Evolutionary conservation across 2,329 filamentous ascomycete species (phyloP).

Genomic region (Pseudogymnoascus sp.): DNA sequence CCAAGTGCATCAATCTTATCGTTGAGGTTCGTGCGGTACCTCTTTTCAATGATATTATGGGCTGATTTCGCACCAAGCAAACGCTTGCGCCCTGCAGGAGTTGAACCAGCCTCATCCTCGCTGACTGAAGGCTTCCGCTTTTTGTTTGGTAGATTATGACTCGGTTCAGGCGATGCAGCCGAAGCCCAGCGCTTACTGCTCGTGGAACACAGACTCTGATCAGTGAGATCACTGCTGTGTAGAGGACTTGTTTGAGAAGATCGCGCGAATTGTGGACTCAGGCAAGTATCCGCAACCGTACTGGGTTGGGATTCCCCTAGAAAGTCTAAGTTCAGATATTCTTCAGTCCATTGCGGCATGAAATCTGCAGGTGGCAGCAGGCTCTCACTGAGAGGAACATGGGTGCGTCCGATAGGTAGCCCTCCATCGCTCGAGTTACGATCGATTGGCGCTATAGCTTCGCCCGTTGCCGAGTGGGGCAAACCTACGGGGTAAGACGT

Average conservation of each 20-base stretch:
- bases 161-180: background rate
- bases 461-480: background rate
- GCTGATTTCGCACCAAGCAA: constrained; percentile 14
- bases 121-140: constrained; percentile 27
- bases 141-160: background rate
- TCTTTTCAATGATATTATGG: constrained; percentile 15
- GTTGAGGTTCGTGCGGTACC: constrained; percentile 21
- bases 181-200: background rate
- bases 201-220: background rate
- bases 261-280: background rate
- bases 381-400: background rate
- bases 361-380: background rate
- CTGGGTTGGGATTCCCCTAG: background rate
- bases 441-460: background rate
- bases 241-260: background rate
- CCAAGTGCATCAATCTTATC: constrained; percentile 17
- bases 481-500: background rate
- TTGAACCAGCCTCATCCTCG: constrained; percentile 19
- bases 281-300: background rate
- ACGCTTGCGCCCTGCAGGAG: background rate
- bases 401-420: background rate
- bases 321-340: background rate
- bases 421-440: background rate
- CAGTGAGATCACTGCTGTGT: background rate
- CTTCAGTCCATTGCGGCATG: background rate